Evolutionary conservation across 202 grass and related monocot species (phyloP).

Genomic region (Carex sylvatica): DNA sequence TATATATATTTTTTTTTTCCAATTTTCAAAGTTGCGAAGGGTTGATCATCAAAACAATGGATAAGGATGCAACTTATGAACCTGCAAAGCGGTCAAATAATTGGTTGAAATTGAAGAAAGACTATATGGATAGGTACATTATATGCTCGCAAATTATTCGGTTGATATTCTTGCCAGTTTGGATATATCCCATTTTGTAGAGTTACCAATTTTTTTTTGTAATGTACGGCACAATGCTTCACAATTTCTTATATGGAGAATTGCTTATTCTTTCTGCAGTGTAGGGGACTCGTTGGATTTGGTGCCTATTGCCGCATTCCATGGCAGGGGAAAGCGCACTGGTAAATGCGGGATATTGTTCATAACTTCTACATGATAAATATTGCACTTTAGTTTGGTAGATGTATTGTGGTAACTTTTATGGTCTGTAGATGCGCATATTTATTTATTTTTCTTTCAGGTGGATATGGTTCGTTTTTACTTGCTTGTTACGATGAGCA

Average conservation of each 20-base stretch:
- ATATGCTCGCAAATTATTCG: background rate
- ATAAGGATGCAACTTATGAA: conserved; percentile 95
- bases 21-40: conserved; percentile 78
- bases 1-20: conserved; percentile 18
- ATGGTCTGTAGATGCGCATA: conserved; percentile 9
- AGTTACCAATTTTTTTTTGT: background rate
- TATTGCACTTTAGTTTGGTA: background rate
- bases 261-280: conserved; percentile 39
- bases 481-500: conserved; percentile 93
- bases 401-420: conserved; percentile 18
- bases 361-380: background rate
- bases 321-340: conserved; percentile 86
- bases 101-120: conserved; percentile 99
- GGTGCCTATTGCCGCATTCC: conserved; percentile 92
- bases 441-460: conserved; percentile 40
- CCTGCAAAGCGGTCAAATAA: conserved; percentile 94
- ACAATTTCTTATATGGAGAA: background rate
- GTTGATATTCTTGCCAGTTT: background rate
- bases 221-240: background rate
- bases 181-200: conserved; percentile 11
- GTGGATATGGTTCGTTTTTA: conserved; percentile 94
- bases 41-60: conserved; percentile 99
- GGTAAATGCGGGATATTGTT: conserved; percentile 40
- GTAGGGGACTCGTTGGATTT: conserved; percentile 93
- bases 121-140: conserved; percentile 95